A percentile compares a stretch with the other conserved stretches of the same genome.
Evolutionary conservation across 106 monocot species (phyloP).

Genomic region (Cymbidium sinense): DNA sequence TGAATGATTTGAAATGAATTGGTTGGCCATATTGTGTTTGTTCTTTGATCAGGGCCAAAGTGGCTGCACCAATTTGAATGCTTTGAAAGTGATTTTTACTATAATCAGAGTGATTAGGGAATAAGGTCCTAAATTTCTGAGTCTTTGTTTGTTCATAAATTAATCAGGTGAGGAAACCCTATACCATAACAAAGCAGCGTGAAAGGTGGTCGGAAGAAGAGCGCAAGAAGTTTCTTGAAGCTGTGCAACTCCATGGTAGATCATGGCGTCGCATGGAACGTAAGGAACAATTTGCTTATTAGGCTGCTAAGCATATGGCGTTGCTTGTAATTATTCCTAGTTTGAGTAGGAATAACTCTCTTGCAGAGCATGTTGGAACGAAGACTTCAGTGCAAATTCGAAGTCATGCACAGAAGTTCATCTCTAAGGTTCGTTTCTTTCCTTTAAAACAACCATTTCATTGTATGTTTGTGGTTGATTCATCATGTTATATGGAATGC

Average conservation of each 20-base stretch:
- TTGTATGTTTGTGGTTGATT: neutral
- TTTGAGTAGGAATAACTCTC: neutral
- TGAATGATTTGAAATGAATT: neutral
- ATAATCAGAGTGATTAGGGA: neutral
- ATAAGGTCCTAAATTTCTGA: neutral
- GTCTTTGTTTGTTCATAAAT: neutral
- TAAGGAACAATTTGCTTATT: constrained; percentile 1
- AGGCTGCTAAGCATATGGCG: neutral
- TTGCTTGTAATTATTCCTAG: neutral
- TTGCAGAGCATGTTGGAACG: constrained; percentile 70
- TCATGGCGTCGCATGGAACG: constrained; percentile 75
- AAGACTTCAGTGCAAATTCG: constrained; percentile 72
- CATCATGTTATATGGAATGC: neutral
- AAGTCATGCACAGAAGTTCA: constrained; percentile 74
- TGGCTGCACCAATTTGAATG: neutral
- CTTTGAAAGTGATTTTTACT: neutral
- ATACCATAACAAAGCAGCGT: constrained; percentile 51
- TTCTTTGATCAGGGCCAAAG: neutral
- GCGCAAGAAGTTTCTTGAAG: constrained; percentile 54
- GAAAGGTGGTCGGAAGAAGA: constrained; percentile 71
- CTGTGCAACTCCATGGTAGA: constrained; percentile 49
- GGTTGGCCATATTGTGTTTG: neutral
- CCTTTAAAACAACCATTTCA: neutral
- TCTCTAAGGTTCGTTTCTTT: constrained; percentile 29
- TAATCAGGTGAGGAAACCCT: constrained; percentile 52